Evolutionary conservation across 768 basidiomycete genomes (phyloP), one percentile per base, ranked within the genome.

Genomic region (Boletus tylopilopsis): DNA sequence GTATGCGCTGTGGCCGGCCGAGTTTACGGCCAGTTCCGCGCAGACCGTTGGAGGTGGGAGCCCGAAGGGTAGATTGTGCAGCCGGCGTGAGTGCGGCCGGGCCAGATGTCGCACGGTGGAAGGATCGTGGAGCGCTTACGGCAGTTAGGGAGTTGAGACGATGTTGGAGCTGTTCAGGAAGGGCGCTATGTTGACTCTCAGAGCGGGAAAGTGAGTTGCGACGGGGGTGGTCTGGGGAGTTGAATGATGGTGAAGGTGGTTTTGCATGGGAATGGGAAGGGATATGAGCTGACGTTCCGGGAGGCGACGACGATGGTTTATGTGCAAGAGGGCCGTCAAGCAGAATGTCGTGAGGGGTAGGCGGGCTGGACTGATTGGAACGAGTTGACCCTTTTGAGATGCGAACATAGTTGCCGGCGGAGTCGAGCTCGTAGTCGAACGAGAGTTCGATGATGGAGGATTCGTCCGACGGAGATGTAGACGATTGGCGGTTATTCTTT

Each of bases 81-180:
- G 58, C 67, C 15, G 59, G 68, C 4, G 63, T 72, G 40, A 59
- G 59, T 32, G 61, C 60, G 44, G 75, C 70, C 10, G 86, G 80
- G 24, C 79, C 82, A 10, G 87, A 90, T 3, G 77, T 74, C 33
- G 81, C 76, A 53, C 88, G 84, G 53, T 81, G 78, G 59, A 90
- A 83, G 6, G 80, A 79, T 42, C 87, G 76, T 10, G 70, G 60
- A 6, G 66, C 47, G 11, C 15, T 53, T 45, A 53, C 43, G 23
- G 59, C 59, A 15, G 60, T 38, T 29, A 41, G 32, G 37, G 55
- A 59, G 58, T 60, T 71, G 53, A 49, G 59, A 56, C 47, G 70
- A 51, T 60, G 63, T 53, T 36, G 71, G 47, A 39, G 62, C 55
- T 50, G 68, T 59, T 54, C 66, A 22, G 21, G 68, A 54, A 59